phyloP scores from a whole-genome alignment of 2,329 filamentous ascomycete species.

The Aquanectria penicillioides region DNA sequence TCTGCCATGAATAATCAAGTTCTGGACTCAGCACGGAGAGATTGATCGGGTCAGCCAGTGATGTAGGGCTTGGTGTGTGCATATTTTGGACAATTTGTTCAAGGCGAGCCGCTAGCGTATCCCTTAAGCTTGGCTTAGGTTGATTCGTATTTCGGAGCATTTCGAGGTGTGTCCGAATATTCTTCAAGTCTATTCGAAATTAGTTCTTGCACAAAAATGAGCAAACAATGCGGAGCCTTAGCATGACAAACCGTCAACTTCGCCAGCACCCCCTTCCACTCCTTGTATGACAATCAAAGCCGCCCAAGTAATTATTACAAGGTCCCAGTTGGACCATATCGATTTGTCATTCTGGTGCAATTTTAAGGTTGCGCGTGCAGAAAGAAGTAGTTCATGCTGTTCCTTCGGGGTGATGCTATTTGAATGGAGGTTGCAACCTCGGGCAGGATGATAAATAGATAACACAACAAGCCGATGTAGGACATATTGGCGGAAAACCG shows the following conservation, averaged over 20 bases:
- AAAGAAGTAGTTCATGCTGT: slow-evolving; percentile 13
- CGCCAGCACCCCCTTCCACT: slow-evolving; percentile 3
- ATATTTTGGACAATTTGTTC: slow-evolving; percentile 14
- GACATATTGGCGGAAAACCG: slow-evolving; percentile 12
- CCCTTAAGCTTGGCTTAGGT: slow-evolving; percentile 3
- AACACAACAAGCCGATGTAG: slow-evolving; percentile 10
- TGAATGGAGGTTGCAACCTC: slow-evolving; percentile 9
- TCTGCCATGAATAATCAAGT: slow-evolving; percentile 21
- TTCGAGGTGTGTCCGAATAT: slow-evolving; percentile 18
- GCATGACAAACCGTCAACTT: neutral
- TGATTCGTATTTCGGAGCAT: slow-evolving; percentile 6
- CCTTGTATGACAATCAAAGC: slow-evolving; percentile 17
- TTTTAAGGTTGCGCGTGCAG: slow-evolving; percentile 11
- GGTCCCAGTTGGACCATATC: slow-evolving; percentile 16
- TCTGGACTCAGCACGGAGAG: neutral
- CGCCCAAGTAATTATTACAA: slow-evolving; percentile 16
- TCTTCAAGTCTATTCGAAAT: slow-evolving; percentile 2
- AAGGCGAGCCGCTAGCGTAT: slow-evolving; percentile 11
- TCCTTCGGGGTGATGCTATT: slow-evolving; percentile 14
- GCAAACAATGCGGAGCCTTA: neutral
- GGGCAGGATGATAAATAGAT: slow-evolving; percentile 12
- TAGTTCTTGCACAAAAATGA: neutral
- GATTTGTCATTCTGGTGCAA: slow-evolving; percentile 10
- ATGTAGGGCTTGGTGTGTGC: slow-evolving; percentile 7
- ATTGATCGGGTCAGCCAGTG: neutral